Conservation (phyloP, 352 stramenopile species). For the Globisporangium orthogonon region DNA sequence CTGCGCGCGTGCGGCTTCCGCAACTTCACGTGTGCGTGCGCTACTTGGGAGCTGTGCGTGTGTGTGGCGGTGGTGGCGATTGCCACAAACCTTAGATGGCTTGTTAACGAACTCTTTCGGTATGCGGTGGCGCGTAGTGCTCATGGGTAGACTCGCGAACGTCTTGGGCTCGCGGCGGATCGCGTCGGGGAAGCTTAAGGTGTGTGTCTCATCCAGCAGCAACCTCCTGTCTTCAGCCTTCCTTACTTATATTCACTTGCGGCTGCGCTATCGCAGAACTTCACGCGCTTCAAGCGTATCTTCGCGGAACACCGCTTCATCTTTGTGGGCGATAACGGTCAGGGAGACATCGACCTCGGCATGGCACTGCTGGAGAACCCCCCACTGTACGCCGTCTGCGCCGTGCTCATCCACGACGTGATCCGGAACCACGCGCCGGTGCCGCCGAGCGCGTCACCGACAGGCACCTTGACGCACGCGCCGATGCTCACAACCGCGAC, state of each 20-base stretch:
- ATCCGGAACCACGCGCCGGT: slow-evolving; percentile 60
- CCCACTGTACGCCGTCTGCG: slow-evolving; percentile 40
- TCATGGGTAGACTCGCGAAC: slow-evolving; percentile 66
- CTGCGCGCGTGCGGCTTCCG: slow-evolving; percentile 63
- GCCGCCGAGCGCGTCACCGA: too few species aligned
- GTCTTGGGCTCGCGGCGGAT: slow-evolving; percentile 64
- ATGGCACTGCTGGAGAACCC: slow-evolving; percentile 55
- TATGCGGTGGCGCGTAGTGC: slow-evolving; percentile 22
- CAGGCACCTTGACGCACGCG: not conserved
- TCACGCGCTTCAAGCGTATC: slow-evolving; percentile 60
- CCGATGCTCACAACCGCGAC: slow-evolving; percentile 8
- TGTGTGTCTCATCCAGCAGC: slow-evolving; percentile 9
- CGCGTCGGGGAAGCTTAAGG: slow-evolving; percentile 58
- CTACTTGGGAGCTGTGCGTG: not conserved
- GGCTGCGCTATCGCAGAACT: slow-evolving; percentile 34
- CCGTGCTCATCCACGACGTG: slow-evolving; percentile 77
- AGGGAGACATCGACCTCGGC: slow-evolving; percentile 77
- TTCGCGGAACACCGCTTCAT: slow-evolving; percentile 73
- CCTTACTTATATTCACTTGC: too few species aligned
- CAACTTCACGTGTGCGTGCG: slow-evolving; percentile 62
- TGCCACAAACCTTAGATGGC: not conserved
- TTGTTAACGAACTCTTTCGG: not conserved
- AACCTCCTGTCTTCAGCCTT: not conserved
- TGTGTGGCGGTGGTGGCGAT: not conserved
- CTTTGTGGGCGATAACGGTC: slow-evolving; percentile 78